These are phyloP conservation scores for Acidomyces sp. DNA, from an alignment of 495 filamentous ascomycete species.

Conservation along the genomic window DNA sequence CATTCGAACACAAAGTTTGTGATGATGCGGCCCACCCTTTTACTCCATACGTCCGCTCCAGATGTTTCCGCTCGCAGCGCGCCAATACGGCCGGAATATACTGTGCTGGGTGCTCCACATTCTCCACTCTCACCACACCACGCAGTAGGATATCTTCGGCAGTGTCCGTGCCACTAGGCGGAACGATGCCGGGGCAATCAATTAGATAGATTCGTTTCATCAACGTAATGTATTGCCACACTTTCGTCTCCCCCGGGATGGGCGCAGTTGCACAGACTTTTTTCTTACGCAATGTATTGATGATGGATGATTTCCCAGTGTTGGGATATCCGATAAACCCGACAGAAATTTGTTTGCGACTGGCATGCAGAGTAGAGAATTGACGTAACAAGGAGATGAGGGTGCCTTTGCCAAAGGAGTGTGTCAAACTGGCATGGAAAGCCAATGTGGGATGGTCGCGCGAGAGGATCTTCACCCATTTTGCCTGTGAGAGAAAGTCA, in stretches of 20 bases:
- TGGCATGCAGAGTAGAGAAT: constrained; percentile 80
- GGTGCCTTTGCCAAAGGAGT: constrained; percentile 44
- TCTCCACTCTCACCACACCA: constrained; percentile 86
- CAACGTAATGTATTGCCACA: constrained; percentile 94
- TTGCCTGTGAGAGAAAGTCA: constrained; percentile 44
- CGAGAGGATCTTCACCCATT: constrained; percentile 67
- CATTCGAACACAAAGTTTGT: neutral
- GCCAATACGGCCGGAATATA: constrained; percentile 76
- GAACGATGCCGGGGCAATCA: constrained; percentile 92
- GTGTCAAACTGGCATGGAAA: constrained; percentile 84
- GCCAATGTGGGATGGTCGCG: constrained; percentile 86
- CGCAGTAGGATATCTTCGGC: constrained; percentile 81
- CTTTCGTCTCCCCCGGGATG: constrained; percentile 89
- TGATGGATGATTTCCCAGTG: constrained; percentile 31
- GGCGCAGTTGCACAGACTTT: constrained; percentile 90
- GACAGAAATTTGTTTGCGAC: constrained; percentile 60
- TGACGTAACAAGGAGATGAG: constrained; percentile 45
- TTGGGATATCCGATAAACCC: constrained; percentile 35
- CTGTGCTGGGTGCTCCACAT: constrained; percentile 87
- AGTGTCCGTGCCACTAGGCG: constrained; percentile 66
- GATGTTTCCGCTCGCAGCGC: constrained; percentile 69
- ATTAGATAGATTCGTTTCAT: constrained; percentile 97
- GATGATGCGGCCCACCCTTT: constrained; percentile 41
- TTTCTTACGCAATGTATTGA: constrained; percentile 54
- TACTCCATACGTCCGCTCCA: constrained; percentile 86